Conservation (phyloP, 139 green algal species). For the Trebouxia sp. region DNA sequence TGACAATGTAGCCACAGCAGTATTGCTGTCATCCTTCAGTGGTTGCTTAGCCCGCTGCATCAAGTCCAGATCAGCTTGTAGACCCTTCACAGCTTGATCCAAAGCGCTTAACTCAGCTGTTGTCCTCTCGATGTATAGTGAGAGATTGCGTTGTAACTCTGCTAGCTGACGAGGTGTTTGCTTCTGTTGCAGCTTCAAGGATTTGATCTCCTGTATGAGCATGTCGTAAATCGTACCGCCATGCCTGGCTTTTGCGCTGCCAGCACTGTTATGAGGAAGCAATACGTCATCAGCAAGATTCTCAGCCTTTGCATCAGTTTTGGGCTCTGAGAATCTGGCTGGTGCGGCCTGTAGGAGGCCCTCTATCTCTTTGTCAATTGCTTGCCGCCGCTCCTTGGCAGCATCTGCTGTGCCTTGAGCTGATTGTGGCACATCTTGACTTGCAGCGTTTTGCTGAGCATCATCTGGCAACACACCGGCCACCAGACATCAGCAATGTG, state of each 20-base stretch:
- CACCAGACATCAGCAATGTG: no score
- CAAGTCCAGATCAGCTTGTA: neutral
- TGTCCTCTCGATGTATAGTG: neutral
- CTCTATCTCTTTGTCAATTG: no score
- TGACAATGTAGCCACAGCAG: neutral
- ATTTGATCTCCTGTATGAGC: slow-evolving; percentile 46
- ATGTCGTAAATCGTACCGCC: slow-evolving; percentile 58
- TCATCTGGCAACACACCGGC: no score
- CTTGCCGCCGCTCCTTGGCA: no score
- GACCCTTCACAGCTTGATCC: neutral
- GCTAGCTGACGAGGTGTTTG: slow-evolving; percentile 18
- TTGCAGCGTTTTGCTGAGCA: no score
- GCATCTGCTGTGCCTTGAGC: no score
- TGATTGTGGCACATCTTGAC: no score
- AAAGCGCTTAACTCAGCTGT: slow-evolving; percentile 8
- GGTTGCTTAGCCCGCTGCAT: neutral
- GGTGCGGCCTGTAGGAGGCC: neutral
- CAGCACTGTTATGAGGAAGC: slow-evolving; percentile 31
- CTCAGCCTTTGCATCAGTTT: neutral
- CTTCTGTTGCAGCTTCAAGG: slow-evolving; percentile 54
- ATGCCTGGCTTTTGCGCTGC: slow-evolving; percentile 24
- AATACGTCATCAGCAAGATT: neutral
- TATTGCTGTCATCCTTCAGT: neutral
- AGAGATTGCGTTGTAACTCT: slow-evolving; percentile 26
- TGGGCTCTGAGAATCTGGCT: neutral